These are phyloP conservation scores for Colletotrichum filicis DNA, from an alignment of 2,329 filamentous ascomycete species.

Conservation along the genomic window DNA sequence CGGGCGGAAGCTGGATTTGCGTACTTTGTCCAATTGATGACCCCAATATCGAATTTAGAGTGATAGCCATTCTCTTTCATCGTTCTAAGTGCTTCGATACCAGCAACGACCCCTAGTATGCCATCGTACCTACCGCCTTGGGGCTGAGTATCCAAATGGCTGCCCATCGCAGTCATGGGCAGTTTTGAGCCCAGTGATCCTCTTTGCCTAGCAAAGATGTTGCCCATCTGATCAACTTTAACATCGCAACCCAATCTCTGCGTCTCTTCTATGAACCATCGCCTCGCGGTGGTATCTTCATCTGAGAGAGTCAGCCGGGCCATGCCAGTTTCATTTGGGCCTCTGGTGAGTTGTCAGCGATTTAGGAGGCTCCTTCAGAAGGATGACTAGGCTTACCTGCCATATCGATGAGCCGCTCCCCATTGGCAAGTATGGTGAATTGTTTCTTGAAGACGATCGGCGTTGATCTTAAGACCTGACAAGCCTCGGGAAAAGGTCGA, in stretches of 20 bases:
- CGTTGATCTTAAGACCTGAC: conserved; percentile 41
- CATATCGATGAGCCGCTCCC: conserved; percentile 43
- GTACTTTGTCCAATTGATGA: conserved; percentile 83
- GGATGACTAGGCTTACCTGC: conserved; percentile 38
- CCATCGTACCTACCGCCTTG: conserved; percentile 79
- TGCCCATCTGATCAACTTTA: conserved; percentile 80
- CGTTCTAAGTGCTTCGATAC: conserved; percentile 76
- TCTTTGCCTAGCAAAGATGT: conserved; percentile 79
- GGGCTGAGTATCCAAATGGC: conserved; percentile 75
- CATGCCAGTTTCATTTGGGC: conserved; percentile 75
- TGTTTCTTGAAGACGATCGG: conserved; percentile 42
- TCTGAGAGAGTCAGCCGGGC: conserved; percentile 77
- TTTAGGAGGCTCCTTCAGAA: background rate
- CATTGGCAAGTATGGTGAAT: conserved; percentile 48
- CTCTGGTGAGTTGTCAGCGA: conserved; percentile 9
- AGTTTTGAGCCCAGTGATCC: conserved; percentile 67
- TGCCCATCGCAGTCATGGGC: conserved; percentile 75
- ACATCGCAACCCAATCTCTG: conserved; percentile 73
- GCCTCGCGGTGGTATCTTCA: conserved; percentile 75
- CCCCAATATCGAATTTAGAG: conserved; percentile 77
- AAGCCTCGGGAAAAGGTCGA: background rate
- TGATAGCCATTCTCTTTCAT: conserved; percentile 75
- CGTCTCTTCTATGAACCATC: conserved; percentile 79
- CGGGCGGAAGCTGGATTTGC: background rate
- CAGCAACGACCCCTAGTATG: conserved; percentile 79